Conservation (phyloP, 2,329 filamentous ascomycete genomes). For the Gaeumannomyces tritici region DNA sequence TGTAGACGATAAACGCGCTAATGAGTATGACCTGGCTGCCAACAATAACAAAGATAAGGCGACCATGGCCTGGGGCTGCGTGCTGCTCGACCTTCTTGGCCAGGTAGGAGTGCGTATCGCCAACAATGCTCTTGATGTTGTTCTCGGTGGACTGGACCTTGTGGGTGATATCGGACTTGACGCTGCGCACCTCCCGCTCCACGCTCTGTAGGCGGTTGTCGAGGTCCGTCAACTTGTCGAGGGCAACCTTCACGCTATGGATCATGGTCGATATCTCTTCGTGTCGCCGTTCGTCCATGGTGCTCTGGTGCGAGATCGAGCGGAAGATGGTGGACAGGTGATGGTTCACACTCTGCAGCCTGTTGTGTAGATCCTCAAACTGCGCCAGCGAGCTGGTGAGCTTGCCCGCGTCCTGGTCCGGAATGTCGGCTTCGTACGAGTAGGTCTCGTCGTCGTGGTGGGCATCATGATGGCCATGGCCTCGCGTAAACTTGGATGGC, state of each 20-base stretch:
- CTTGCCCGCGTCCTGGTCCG: conserved; percentile 36
- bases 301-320: conserved; percentile 39
- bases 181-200: conserved; percentile 46
- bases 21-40: conserved; percentile 64
- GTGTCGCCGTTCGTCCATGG: conserved; percentile 45
- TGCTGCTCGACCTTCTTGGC: conserved; percentile 35
- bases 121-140: conserved; percentile 41
- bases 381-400: conserved; percentile 48
- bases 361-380: conserved; percentile 77
- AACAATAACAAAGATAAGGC: conserved; percentile 60
- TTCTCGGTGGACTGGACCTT: conserved; percentile 41
- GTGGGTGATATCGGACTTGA: conserved; percentile 44
- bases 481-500: conserved; percentile 11
- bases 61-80: conserved; percentile 38
- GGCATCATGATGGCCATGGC: not conserved
- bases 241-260: conserved; percentile 32
- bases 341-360: conserved; percentile 65
- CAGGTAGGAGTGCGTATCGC: conserved; percentile 34
- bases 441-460: conserved; percentile 14
- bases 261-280: conserved; percentile 41
- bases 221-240: conserved; percentile 34
- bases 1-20: conserved; percentile 65
- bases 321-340: conserved; percentile 55
- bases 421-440: conserved; percentile 29
- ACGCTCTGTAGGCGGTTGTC: conserved; percentile 38